Base-by-base conservation (phyloP, 1,284 basidiomycete genomes). In the Phylloboletellus chloephorus region DNA sequence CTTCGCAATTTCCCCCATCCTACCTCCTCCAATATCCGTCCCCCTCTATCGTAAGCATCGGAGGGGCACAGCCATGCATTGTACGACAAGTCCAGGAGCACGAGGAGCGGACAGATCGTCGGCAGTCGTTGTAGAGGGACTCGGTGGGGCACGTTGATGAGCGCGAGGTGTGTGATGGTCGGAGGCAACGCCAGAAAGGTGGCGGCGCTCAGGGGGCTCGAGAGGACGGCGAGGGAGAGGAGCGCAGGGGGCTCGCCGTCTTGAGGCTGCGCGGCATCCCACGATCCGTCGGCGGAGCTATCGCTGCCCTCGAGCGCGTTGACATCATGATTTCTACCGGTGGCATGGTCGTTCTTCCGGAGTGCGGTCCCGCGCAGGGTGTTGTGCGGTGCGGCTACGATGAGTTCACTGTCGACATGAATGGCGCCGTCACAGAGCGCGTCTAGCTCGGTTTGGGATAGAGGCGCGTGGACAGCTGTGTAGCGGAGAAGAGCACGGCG, bases 11-110 rank as follows among this genome's bases (percentile, higher is more conserved):
- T 66, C 13, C 46, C 47, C 82, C 79, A 84, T 36, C 72, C 67
- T 4, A 82, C 60, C 25, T 71, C 67, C 25, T 72, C 70, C 15
- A 83, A 52, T 11, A 66, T 62, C 33, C 61, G 58, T 22, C 61
- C 51, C 7, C 57, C 63, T 15, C 7, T n/a, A 12, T 10, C 30
- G 7, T 5, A 3, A 2, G 20, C 21, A n/a, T 61, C 66, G 11
- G 53, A 58, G 5, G 51, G 41, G 15, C 56, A 52, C 21, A 86
- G 60, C 82, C 83, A 86, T 2, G 46, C 40, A 48, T 85, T 86
- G 54, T 73, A 82, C 1, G 82, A 85, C 19, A 86, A 57, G 54
- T 86, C 82, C 28, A 86, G 58, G 16, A 78, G 52, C 22, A 71
- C 64, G n/a, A 86, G 58, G 16, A 80, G 56, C 0, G 82, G 82